Evolutionary conservation across 2,329 filamentous ascomycete genomes (phyloP).

Genomic region (Cryphonectria carpinicola): DNA sequence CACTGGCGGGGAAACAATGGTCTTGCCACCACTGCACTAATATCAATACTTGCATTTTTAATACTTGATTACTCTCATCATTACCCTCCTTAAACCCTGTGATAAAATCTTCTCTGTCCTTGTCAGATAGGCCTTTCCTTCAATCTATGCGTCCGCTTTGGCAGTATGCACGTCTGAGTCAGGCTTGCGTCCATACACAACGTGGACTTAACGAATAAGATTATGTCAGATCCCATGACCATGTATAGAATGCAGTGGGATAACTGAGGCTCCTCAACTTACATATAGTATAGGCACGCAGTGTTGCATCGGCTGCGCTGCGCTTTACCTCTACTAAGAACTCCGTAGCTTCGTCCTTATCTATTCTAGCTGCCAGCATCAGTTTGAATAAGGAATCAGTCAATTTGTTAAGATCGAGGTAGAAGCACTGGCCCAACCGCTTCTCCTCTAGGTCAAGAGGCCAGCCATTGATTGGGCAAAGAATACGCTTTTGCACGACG

Average conservation of each 20-base stretch:
- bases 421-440: neutral
- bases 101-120: neutral
- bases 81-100: neutral
- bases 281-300: neutral
- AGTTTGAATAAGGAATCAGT: neutral
- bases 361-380: neutral
- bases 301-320: neutral
- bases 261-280: neutral
- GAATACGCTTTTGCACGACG: neutral
- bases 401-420: neutral
- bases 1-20: too few relatives aligned
- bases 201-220: neutral
- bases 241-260: neutral
- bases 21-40: too few relatives aligned
- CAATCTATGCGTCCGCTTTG: neutral
- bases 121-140: neutral
- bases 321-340: neutral
- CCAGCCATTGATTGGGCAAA: neutral
- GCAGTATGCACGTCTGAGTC: neutral
- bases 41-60: too few relatives aligned
- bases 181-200: neutral
- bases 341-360: neutral
- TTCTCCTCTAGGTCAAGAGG: neutral
- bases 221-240: neutral
- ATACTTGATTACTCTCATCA: too few relatives aligned